Evolutionary conservation across 352 stramenopile species (phyloP), one percentile per base, ranked within the genome.

Genomic region (Pythium rhizo-oryzae): DNA sequence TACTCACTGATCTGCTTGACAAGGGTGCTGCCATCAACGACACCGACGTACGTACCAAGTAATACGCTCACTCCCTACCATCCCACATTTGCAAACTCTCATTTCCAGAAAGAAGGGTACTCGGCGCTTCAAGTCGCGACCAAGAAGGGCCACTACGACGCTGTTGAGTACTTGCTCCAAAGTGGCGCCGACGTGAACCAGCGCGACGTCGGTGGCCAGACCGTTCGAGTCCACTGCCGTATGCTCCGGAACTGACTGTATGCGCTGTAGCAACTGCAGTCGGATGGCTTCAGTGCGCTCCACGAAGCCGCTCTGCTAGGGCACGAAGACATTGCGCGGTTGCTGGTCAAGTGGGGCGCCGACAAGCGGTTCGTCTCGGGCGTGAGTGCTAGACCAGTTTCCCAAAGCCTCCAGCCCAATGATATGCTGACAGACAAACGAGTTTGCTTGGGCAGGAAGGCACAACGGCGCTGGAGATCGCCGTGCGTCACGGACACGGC

Each of bases 261-360:
- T 49, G 16, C 6, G 23, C 23, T 19, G 18, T 54, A 19, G 2
- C 3, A 8, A 33, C 6, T 49, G 11, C 4, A 92, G 84, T 85
- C 79, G 1, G 84, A 92, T 54, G 84, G 82, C 59, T 90, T 90
- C 59, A 90, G 77, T 49, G 77, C 84, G 28, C 67, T 92, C 13
- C 84, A 92, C 24, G 84, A 92, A 66, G 82, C 82, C 15, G 82
- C 84, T n/a, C 84, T 92, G 30, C 71, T 62, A 4, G 84, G 84
- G 9, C 66, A 85, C 65, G 77, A 90, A 61, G 78, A 92, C 49
- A 79, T 92, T 28, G 82, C 77, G 46, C 73, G 84, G 6, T 66
- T 90, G 12, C 66, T 92, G 25, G 66, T 92, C 49, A 73, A 76
- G 18, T 70, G 69, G 50, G 80, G 77, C 13, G 79, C 81, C 33